Evolutionary conservation across 768 basidiomycete genomes (phyloP).

Genomic region (Suillus brevipes): DNA sequence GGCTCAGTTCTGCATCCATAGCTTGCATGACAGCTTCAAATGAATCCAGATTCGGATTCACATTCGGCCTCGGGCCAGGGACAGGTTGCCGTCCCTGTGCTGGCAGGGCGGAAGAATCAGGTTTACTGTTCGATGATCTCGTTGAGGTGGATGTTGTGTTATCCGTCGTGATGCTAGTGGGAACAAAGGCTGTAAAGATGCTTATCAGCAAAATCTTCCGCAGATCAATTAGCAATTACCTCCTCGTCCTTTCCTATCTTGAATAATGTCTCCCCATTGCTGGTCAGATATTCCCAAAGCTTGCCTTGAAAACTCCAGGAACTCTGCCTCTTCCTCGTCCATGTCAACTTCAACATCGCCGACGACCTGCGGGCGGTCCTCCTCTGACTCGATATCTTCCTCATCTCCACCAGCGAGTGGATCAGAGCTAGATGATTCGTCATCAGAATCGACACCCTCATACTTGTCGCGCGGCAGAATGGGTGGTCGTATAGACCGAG

Average conservation of each 20-base stretch:
- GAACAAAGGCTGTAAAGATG: constrained; percentile 55
- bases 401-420: constrained; percentile 39
- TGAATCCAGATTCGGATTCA: constrained; percentile 78
- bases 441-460: constrained; percentile 93
- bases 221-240: constrained; percentile 51
- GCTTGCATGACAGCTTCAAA: constrained; percentile 97
- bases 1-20: constrained; percentile 83
- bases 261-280: constrained; percentile 88
- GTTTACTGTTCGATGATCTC: neutral
- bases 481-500: constrained; percentile 67
- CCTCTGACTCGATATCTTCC: constrained; percentile 64
- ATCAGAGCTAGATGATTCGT: constrained; percentile 73
- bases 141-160: constrained; percentile 12
- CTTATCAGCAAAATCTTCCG: neutral
- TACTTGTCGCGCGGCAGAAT: constrained; percentile 81
- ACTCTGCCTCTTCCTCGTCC: constrained; percentile 92
- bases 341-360: constrained; percentile 89
- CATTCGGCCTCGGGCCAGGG: constrained; percentile 41
- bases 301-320: constrained; percentile 92
- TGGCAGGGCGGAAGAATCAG: constrained; percentile 3
- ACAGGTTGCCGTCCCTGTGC: constrained; percentile 19
- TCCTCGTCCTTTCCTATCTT: constrained; percentile 74
- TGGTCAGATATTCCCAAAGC: constrained; percentile 84
- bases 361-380: constrained; percentile 80
- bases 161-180: constrained; percentile 27